phyloP scores from a whole-genome alignment of 208 protist species.

The Acanthamoeba sp. region DNA sequence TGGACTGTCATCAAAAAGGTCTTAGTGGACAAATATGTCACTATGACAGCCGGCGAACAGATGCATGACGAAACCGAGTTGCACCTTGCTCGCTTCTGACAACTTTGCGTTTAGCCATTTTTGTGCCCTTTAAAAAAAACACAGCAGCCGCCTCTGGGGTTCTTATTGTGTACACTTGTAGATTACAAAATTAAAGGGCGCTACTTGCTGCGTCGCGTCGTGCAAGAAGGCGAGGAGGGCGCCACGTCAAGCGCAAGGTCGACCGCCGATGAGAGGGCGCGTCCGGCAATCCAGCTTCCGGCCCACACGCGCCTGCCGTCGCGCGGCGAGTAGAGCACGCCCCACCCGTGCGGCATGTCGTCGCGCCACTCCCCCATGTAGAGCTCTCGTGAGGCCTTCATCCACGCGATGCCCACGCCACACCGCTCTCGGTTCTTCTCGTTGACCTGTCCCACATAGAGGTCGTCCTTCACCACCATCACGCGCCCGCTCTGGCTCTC shows the following conservation, averaged over 20 bases:
- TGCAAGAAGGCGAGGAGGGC: neutral
- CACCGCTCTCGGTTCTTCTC: neutral
- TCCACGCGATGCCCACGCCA: conserved; percentile 61
- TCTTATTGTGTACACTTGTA: too few relatives aligned
- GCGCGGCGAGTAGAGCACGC: conserved; percentile 56
- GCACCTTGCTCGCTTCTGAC: too few relatives aligned
- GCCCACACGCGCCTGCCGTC: conserved; percentile 38
- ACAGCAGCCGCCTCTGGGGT: too few relatives aligned
- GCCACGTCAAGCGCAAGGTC: conserved; percentile 15
- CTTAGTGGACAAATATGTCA: too few relatives aligned
- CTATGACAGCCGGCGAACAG: too few relatives aligned
- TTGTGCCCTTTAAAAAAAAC: too few relatives aligned
- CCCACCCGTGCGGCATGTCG: conserved; percentile 56
- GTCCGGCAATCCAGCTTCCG: conserved; percentile 44
- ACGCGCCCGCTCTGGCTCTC: conserved; percentile 36
- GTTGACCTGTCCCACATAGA: conserved; percentile 38
- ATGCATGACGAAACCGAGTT: too few relatives aligned
- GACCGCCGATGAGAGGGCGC: conserved; percentile 1
- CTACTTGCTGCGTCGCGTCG: conserved; percentile 29
- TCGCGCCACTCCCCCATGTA: conserved; percentile 67
- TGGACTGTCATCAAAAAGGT: too few relatives aligned
- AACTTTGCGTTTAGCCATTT: too few relatives aligned
- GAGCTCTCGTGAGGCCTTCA: conserved; percentile 49
- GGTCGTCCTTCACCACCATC: conserved; percentile 46
- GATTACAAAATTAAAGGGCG: too few relatives aligned